Conservation (phyloP, 2,329 filamentous ascomycete species). For the Gnomoniopsis smithogilvyi region DNA sequence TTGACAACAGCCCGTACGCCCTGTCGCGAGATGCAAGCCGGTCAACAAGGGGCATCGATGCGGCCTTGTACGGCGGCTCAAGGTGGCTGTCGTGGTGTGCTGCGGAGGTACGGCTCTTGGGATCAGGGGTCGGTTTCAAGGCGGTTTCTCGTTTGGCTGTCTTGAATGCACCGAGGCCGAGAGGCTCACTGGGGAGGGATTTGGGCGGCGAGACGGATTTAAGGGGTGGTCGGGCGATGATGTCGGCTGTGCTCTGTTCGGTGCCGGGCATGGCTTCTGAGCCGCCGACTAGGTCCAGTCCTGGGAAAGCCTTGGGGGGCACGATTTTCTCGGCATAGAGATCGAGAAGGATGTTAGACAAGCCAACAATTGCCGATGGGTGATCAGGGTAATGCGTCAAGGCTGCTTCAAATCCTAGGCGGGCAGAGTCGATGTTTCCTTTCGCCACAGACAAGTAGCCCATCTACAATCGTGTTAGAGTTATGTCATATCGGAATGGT, state of each 20-base stretch:
- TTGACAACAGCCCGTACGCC: constrained; percentile 78
- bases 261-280: constrained; percentile 22
- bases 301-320: constrained; percentile 52
- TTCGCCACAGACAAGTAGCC: constrained; percentile 65
- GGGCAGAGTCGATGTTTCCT: constrained; percentile 63
- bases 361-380: constrained; percentile 71
- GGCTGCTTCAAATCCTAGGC: constrained; percentile 77
- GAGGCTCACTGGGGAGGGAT: constrained; percentile 40
- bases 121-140: neutral
- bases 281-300: constrained; percentile 33
- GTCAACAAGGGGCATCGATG: constrained; percentile 69
- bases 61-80: constrained; percentile 51
- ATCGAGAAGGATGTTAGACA: constrained; percentile 83
- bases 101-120: constrained; percentile 15
- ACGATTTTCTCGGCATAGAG: constrained; percentile 71
- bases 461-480: constrained; percentile 25
- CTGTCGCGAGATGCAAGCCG: constrained; percentile 87
- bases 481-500: neutral
- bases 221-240: constrained; percentile 7
- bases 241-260: constrained; percentile 13
- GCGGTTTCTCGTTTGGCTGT: constrained; percentile 1
- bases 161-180: constrained; percentile 39
- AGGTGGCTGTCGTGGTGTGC: constrained; percentile 37
- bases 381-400: constrained; percentile 79
- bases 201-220: constrained; percentile 7